Conservation (phyloP, 495 filamentous ascomycete species). For the Penicillium cinerascens region DNA sequence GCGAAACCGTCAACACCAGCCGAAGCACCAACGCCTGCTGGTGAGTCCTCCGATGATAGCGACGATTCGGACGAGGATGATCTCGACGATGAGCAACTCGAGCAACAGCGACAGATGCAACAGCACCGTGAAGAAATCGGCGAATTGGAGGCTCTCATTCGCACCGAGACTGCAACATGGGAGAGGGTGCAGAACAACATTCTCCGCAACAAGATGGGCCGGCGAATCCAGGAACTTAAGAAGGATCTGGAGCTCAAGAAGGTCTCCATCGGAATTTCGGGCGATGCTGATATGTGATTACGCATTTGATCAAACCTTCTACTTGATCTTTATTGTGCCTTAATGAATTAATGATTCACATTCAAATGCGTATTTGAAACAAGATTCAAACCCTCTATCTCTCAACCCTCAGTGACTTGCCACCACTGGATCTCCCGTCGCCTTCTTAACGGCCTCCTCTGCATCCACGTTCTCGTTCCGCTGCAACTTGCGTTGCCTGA, state of each 20-base stretch:
- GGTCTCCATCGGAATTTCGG: slow-evolving; percentile 44
- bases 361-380: background rate
- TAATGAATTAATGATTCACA: background rate
- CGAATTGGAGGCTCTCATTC: slow-evolving; percentile 47
- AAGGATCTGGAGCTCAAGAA: slow-evolving; percentile 48
- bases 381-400: background rate
- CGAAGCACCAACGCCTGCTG: slow-evolving; percentile 12
- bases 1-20: slow-evolving; percentile 37
- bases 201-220: slow-evolving; percentile 49
- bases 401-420: background rate
- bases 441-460: slow-evolving; percentile 23
- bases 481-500: slow-evolving; percentile 29
- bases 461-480: slow-evolving; percentile 32
- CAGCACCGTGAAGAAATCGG: slow-evolving; percentile 49
- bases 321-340: background rate
- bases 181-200: slow-evolving; percentile 42
- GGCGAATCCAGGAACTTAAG: slow-evolving; percentile 46
- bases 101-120: slow-evolving; percentile 45
- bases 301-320: background rate
- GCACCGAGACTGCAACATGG: slow-evolving; percentile 41
- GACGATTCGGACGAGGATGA: slow-evolving; percentile 61
- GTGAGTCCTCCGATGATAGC: slow-evolving; percentile 44
- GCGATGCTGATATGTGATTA: slow-evolving; percentile 29
- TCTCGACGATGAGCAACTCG: slow-evolving; percentile 52
- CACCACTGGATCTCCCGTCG: slow-evolving; percentile 31